These are phyloP conservation scores for Arachis hypogaea DNA, from an alignment of 306 rosid species.

Conservation along the genomic window DNA sequence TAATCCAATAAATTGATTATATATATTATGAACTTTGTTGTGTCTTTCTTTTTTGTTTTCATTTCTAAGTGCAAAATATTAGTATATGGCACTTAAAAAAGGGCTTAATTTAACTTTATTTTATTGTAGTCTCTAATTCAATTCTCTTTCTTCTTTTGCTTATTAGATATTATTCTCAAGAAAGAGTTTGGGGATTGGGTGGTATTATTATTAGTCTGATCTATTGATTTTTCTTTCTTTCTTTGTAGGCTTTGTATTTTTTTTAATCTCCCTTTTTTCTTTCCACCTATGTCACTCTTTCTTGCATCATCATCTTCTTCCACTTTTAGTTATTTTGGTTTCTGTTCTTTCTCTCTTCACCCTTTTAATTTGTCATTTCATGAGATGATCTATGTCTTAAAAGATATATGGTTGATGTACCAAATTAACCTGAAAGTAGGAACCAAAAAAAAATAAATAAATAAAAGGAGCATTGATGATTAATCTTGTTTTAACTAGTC, in stretches of 20 bases:
- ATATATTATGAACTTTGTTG: no score
- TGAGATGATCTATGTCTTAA: constrained; percentile 42
- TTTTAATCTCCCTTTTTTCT: constrained; percentile 10
- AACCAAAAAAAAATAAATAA: not conserved
- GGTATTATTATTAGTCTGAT: no score
- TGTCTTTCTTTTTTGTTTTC: no score
- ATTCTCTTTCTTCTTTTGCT: not conserved
- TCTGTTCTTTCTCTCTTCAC: constrained; percentile 33
- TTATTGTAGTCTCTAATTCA: constrained; percentile 40
- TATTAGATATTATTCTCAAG: not conserved
- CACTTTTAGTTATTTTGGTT: not conserved
- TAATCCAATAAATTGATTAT: constrained; percentile 67
- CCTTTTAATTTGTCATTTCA: constrained; percentile 27
- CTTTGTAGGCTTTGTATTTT: constrained; percentile 32
- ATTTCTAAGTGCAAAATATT: constrained; percentile 29
- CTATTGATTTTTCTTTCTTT: not conserved
- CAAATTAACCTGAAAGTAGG: constrained; percentile 40
- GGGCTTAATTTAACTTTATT: no score
- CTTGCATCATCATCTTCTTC: constrained; percentile 12
- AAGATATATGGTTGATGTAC: constrained; percentile 39
- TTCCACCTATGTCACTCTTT: constrained; percentile 42
- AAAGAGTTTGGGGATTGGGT: not conserved
- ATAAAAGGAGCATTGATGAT: constrained; percentile 19
- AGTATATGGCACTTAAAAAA: constrained; percentile 37
- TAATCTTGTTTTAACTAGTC: constrained; percentile 22